Evolutionary conservation across 108 stramenopile genomes (phyloP), one percentile per base, ranked within the genome.

Genomic region (Thalassiosira profunda): DNA sequence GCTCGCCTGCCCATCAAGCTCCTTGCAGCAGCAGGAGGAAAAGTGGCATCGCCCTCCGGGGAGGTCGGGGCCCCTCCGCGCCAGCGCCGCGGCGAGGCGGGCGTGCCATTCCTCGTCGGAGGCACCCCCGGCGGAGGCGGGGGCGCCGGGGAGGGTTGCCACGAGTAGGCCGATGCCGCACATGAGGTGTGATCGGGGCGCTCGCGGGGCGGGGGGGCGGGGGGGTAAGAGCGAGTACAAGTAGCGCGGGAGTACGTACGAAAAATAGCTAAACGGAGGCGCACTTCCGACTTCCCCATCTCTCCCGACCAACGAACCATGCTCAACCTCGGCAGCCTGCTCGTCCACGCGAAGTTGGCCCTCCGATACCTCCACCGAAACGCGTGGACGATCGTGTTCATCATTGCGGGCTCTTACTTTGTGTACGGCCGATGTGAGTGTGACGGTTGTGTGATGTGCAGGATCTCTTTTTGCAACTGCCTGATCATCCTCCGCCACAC

Each of bases 301-400:
- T n/a, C n/a, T n/a, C n/a, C n/a, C n/a, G n/a, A n/a, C n/a, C n/a
- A n/a, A n/a, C n/a, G n/a, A n/a, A n/a, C n/a, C n/a, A n/a, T n/a
- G n/a, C n/a, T n/a, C n/a, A n/a, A n/a, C n/a, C n/a, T n/a, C n/a
- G n/a, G n/a, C n/a, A n/a, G n/a, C n/a, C n/a, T n/a, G n/a, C n/a
- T n/a, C n/a, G n/a, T n/a, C n/a, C 34, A 35, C 18, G 43, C n/a
- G 44, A 21, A 24, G 29, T 28, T 1, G 18, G 3, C 40, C 24
- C 41, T 45, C 4, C 33, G 33, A 44, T 73, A 73, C 37, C 58
- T 79, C 1, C 78, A 73, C 33, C 36, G 42, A 10, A 60, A 79
- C 61, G 78, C 78, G 10, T 79, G 78, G 78, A 73, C 72, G n/a
- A 79, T 79, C 2, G 57, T 79, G 21, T 79, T 79, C 26, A 52